phyloP scores from a whole-genome alignment of 768 basidiomycete species.

The Galerina marginata region DNA sequence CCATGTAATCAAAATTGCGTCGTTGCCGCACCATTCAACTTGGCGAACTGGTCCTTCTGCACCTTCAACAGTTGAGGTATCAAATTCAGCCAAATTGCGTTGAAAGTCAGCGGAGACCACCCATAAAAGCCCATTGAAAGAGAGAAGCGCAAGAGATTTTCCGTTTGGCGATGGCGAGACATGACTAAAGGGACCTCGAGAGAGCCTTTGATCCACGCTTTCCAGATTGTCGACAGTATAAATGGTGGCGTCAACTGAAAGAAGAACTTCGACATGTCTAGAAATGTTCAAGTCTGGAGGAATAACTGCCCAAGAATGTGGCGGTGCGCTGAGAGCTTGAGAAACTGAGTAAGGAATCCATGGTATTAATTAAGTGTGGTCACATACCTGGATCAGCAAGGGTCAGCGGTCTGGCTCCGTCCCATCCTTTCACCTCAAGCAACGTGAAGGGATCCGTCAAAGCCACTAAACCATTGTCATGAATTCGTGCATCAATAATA shows the following conservation, averaged over 20 bases:
- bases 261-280: slow-evolving; percentile 86
- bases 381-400: slow-evolving; percentile 76
- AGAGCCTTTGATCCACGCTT: slow-evolving; percentile 83
- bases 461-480: slow-evolving; percentile 88
- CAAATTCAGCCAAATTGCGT: slow-evolving; percentile 85
- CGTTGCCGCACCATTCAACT: slow-evolving; percentile 96
- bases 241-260: slow-evolving; percentile 83
- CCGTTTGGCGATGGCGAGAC: slow-evolving; percentile 94
- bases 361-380: not conserved
- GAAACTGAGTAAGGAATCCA: not conserved
- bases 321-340: slow-evolving; percentile 76
- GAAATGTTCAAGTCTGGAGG: slow-evolving; percentile 90
- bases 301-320: slow-evolving; percentile 86
- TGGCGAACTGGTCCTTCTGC: slow-evolving; percentile 66
- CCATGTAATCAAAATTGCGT: slow-evolving; percentile 91
- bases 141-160: slow-evolving; percentile 86
- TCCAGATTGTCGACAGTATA: slow-evolving; percentile 89
- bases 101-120: slow-evolving; percentile 97
- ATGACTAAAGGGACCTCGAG: slow-evolving; percentile 87
- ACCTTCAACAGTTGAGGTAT: slow-evolving; percentile 60
- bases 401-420: slow-evolving; percentile 72
- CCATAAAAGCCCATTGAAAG: slow-evolving; percentile 75
- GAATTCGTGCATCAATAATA: slow-evolving; percentile 83
- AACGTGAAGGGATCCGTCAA: slow-evolving; percentile 76
- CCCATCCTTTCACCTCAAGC: slow-evolving; percentile 90